A percentile compares a stretch with the other conserved stretches of the same genome.
Conservation (phyloP, 306 rosid genomes). For the Acmispon strigosus region DNA sequence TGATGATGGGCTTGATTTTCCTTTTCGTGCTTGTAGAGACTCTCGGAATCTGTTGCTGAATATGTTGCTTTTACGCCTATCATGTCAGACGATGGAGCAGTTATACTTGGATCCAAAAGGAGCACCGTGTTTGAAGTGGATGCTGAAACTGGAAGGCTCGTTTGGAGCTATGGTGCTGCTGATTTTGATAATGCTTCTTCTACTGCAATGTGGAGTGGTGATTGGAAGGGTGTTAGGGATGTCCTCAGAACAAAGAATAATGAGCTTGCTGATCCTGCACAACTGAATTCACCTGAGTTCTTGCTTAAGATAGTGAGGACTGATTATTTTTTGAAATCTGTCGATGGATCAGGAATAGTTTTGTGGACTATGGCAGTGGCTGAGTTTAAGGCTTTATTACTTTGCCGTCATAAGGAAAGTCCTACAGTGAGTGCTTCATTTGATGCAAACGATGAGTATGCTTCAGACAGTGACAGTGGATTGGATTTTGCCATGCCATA, state of each 20-base stretch:
- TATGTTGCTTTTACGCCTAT: conserved; percentile 41
- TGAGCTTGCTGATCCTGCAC: conserved; percentile 28
- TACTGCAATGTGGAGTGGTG: conserved; percentile 11
- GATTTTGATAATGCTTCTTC: conserved; percentile 4
- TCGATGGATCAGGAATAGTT: conserved; percentile 24
- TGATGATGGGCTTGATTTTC: neutral
- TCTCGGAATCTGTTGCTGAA: neutral
- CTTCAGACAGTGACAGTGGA: conserved; percentile 22
- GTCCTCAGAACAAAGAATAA: neutral
- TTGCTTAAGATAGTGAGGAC: conserved; percentile 47
- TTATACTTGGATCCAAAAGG: conserved; percentile 49
- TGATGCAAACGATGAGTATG: conserved; percentile 18
- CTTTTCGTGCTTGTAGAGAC: neutral
- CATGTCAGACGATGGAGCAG: conserved; percentile 45
- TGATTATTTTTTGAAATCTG: conserved; percentile 49
- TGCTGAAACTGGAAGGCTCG: conserved; percentile 41
- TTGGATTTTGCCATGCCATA: conserved; percentile 50
- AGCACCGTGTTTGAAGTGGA: conserved; percentile 54
- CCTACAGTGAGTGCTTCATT: conserved; percentile 10
- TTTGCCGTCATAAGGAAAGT: conserved; percentile 38
- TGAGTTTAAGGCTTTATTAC: conserved; percentile 48
- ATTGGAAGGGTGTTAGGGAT: neutral
- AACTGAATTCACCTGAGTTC: neutral
- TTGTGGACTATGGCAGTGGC: conserved; percentile 54
- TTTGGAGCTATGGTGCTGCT: conserved; percentile 23